Conservation (phyloP, 495 filamentous ascomycete genomes). For the Trichoderma reesei region DNA sequence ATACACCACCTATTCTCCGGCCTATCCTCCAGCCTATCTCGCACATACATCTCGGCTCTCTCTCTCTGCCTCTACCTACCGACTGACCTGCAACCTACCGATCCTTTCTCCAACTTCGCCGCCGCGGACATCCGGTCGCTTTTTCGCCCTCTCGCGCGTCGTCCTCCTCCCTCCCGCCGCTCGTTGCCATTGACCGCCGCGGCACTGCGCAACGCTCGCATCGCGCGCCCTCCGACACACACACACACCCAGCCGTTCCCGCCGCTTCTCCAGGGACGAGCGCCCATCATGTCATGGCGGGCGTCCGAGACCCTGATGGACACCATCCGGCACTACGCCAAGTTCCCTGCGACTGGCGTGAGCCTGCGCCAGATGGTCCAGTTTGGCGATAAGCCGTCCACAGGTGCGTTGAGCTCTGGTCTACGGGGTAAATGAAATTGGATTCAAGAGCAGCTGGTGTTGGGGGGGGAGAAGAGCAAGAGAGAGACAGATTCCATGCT, state of each 20-base stretch:
- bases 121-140: no score
- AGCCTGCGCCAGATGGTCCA: slow-evolving; percentile 98
- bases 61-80: neutral
- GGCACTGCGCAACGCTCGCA: no score
- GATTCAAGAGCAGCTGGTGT: no score
- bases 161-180: neutral
- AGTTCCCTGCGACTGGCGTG: slow-evolving; percentile 93
- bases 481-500: slow-evolving; percentile 7
- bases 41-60: neutral
- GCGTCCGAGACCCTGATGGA: slow-evolving; percentile 84
- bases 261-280: neutral
- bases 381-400: slow-evolving; percentile 85
- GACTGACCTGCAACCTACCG: no score
- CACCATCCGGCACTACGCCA: slow-evolving; percentile 96
- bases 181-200: no score
- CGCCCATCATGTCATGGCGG: slow-evolving; percentile 67
- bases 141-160: no score
- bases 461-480: no score
- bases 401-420: slow-evolving; percentile 55
- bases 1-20: no score
- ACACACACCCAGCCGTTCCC: neutral
- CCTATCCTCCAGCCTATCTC: no score
- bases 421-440: no score
- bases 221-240: no score
- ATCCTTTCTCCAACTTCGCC: no score